A percentile compares a stretch with the other conserved stretches of the same genome.
These are phyloP conservation scores for Serendipita sp. DNA, from an alignment of 768 basidiomycete species.

Conservation along the genomic window DNA sequence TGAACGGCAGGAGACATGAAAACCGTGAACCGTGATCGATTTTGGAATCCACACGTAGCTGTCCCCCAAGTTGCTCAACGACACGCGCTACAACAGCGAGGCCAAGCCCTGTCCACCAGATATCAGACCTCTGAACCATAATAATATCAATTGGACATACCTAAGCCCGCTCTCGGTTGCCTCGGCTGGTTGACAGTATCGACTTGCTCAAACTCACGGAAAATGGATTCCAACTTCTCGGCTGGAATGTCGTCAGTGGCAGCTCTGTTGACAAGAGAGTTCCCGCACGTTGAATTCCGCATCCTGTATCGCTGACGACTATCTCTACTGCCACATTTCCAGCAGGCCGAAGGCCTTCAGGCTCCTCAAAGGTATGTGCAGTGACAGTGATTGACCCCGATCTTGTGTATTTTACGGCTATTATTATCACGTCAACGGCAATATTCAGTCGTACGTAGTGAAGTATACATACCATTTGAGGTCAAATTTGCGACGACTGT, in stretches of 20 bases:
- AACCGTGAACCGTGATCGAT: slow-evolving; percentile 53
- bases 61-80: slow-evolving; percentile 63
- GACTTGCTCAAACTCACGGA: slow-evolving; percentile 67
- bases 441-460: not conserved
- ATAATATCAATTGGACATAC: slow-evolving; percentile 19
- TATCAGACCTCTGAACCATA: not conserved
- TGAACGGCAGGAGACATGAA: slow-evolving; percentile 54
- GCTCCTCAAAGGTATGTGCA: slow-evolving; percentile 37
- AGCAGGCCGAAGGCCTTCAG: slow-evolving; percentile 31
- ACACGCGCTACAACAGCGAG: slow-evolving; percentile 70
- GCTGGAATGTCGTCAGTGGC: slow-evolving; percentile 17
- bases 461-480: slow-evolving; percentile 36
- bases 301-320: slow-evolving; percentile 54
- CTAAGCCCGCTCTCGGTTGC: slow-evolving; percentile 28
- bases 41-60: slow-evolving; percentile 61
- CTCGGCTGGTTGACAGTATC: slow-evolving; percentile 32
- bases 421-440: not conserved
- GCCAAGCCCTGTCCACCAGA: slow-evolving; percentile 37
- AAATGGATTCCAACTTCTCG: slow-evolving; percentile 56
- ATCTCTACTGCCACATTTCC: slow-evolving; percentile 49
- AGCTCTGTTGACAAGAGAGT: not conserved
- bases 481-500: slow-evolving; percentile 66
- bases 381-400: slow-evolving; percentile 44
- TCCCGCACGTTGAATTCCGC: slow-evolving; percentile 34
- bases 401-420: slow-evolving; percentile 53